Evolutionary conservation across 108 stramenopile genomes (phyloP), one percentile per base, ranked within the genome.

Genomic region (Cyclotella sp.): DNA sequence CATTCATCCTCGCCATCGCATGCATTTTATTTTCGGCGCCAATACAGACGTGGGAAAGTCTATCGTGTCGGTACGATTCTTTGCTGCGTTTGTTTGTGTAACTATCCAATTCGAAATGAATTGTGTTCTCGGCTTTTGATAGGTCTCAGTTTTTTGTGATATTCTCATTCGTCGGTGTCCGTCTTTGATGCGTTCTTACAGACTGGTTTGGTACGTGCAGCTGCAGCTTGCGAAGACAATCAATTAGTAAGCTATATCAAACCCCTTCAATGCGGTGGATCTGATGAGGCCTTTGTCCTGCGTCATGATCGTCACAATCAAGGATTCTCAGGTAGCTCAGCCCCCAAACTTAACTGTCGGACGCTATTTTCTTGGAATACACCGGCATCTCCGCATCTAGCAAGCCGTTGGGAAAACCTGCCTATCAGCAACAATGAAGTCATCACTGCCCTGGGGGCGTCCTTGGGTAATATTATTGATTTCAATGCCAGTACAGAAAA

Each of bases 41-140:
- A 97, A 97, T 76, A 99, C 98, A 22, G 98, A 98, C 66, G 96
- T 99, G 15, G 98, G 98, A 42, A 99, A 99, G 77, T 97, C 97
- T 1, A 81, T 98, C 13, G 74, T 98, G 21, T 85, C 91, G 41
- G 87, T 64, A 64, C 1, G 63, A 34, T 5, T 64, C 39, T 3
- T 15, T 34, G 14, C 39, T 1, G 0, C 9, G 1, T 18, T 58
- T 28, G 24, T 9, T 30, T 0, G 3, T 62, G 3, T 18, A 13
- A 30, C 29, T 30, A 30, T 40, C 22, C 34, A 40, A 39, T 24
- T 3, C 8, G 28, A 8, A 62, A 15, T 19, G 30, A 30, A 13
- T 3, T 40, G 1, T 34, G 34, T 6, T 34, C 2, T 34, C 34
- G 6, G 34, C 34, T 34, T 34, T 34, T 2, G 6, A 34, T 2